Evolutionary conservation across 2,329 filamentous ascomycete species (phyloP).

Genomic region (Calonectria pauciramosa): DNA sequence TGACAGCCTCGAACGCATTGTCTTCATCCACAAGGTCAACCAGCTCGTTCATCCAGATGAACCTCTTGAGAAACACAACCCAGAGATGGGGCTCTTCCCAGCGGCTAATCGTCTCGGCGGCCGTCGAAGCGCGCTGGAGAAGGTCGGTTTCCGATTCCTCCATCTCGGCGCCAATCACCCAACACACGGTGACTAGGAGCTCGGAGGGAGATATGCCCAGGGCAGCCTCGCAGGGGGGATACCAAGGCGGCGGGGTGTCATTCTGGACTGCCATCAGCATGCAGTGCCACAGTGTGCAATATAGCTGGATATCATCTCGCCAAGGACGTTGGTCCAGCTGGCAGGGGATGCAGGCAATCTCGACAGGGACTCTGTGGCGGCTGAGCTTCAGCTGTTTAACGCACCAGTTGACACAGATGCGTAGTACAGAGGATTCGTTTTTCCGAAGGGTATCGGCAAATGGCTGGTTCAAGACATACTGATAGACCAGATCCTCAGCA

Average conservation of each 20-base stretch:
- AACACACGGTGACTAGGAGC: slow-evolving; percentile 42
- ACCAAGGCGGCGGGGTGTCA: slow-evolving; percentile 36
- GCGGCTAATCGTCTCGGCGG: slow-evolving; percentile 23
- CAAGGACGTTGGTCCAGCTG: slow-evolving; percentile 29
- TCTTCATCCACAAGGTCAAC: slow-evolving; percentile 33
- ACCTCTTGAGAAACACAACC: slow-evolving; percentile 37
- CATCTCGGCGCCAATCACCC: slow-evolving; percentile 40
- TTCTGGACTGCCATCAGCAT: slow-evolving; percentile 34
- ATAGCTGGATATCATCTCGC: slow-evolving; percentile 41
- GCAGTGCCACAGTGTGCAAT: slow-evolving; percentile 42
- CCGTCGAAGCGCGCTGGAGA: slow-evolving; percentile 28
- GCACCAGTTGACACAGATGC: slow-evolving; percentile 40
- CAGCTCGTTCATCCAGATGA: slow-evolving; percentile 43
- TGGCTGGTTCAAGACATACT: slow-evolving; percentile 39
- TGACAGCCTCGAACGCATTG: slow-evolving; percentile 34
- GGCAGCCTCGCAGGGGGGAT: slow-evolving; percentile 37
- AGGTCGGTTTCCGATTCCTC: slow-evolving; percentile 8
- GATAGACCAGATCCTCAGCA: slow-evolving; percentile 33
- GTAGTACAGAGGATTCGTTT: slow-evolving; percentile 27
- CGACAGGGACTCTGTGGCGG: slow-evolving; percentile 27
- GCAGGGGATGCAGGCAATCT: slow-evolving; percentile 30
- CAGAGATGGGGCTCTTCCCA: slow-evolving; percentile 33
- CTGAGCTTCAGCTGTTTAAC: slow-evolving; percentile 32
- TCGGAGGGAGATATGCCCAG: slow-evolving; percentile 43
- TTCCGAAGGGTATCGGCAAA: slow-evolving; percentile 24